Conservation (phyloP, 805 yeast genomes). For the Saccharomyces mikatae region DNA sequence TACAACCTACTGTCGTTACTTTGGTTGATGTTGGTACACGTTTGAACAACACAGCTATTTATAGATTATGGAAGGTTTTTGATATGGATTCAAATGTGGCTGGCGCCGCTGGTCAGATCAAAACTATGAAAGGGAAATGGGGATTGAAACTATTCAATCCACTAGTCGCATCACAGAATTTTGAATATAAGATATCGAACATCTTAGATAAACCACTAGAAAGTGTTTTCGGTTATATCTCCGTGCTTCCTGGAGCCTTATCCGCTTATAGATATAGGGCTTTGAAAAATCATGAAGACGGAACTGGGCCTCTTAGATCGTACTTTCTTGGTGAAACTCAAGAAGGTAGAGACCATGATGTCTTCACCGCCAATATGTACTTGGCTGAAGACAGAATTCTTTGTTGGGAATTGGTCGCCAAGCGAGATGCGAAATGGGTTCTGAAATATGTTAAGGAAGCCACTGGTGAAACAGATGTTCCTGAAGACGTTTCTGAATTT, state of each 20-base stretch:
- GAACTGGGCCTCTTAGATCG: conserved; percentile 83
- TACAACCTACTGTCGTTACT: conserved; percentile 86
- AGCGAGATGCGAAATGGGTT: conserved; percentile 75
- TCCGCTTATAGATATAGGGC: conserved; percentile 92
- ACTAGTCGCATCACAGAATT: conserved; percentile 90
- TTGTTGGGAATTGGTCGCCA: conserved; percentile 94
- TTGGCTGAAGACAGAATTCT: conserved; percentile 93
- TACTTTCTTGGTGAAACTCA: conserved; percentile 84
- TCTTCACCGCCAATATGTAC: conserved; percentile 94
- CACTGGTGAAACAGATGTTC: conserved; percentile 94
- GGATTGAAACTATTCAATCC: conserved; percentile 81
- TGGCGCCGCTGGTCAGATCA: conserved; percentile 98
- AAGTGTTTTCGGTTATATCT: conserved; percentile 83
- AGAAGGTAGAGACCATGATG: conserved; percentile 54
- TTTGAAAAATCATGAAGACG: conserved; percentile 72
- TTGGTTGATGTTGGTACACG: conserved; percentile 95
- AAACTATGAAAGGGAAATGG: conserved; percentile 86
- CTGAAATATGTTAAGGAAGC: conserved; percentile 88
- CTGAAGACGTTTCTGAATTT: conserved; percentile 89
- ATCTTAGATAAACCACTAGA: conserved; percentile 91
- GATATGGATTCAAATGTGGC: conserved; percentile 95
- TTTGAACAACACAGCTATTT: conserved; percentile 81
- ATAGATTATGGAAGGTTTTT: conserved; percentile 95
- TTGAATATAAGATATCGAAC: conserved; percentile 95
- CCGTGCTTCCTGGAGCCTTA: conserved; percentile 91